Evolutionary conservation across 371 early-diverging fungal species (phyloP).

Genomic region (Mucor circinelloides): DNA sequence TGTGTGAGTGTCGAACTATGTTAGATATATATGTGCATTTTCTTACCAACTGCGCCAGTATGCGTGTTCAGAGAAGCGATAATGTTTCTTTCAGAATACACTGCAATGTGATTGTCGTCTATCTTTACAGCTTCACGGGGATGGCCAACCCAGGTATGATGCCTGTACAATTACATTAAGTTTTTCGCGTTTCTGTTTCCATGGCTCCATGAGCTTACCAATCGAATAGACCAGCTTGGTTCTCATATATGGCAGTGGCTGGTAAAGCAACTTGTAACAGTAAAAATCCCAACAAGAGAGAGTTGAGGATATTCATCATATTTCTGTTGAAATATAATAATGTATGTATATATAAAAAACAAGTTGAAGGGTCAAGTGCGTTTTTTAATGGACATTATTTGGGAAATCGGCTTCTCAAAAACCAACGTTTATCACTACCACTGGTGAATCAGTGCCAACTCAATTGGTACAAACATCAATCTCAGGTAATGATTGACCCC

Average conservation of each 20-base stretch:
- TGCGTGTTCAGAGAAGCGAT: slow-evolving; percentile 59
- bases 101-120: slow-evolving; percentile 43
- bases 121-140: slow-evolving; percentile 41
- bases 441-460: background rate
- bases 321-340: background rate
- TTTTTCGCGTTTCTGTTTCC: background rate
- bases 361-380: background rate
- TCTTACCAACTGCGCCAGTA: slow-evolving; percentile 62
- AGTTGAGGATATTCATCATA: slow-evolving; percentile 4
- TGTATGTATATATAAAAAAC: background rate
- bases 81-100: slow-evolving; percentile 66
- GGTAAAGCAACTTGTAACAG: slow-evolving; percentile 14
- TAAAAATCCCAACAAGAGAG: slow-evolving; percentile 16
- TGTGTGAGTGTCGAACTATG: background rate
- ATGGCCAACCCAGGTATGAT: slow-evolving; percentile 65
- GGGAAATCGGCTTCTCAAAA: background rate
- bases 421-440: background rate
- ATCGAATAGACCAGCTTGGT: slow-evolving; percentile 58
- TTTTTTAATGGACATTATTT: background rate
- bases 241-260: slow-evolving; percentile 46
- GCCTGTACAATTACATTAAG: slow-evolving; percentile 43
- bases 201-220: slow-evolving; percentile 41
- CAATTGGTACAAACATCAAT: too few species aligned
- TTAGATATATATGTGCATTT: background rate
- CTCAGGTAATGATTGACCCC: too few species aligned